Evolutionary conservation across 2,329 filamentous ascomycete species (phyloP), one percentile per base, ranked within the genome.

Genomic region (Shiraia sp.): DNA sequence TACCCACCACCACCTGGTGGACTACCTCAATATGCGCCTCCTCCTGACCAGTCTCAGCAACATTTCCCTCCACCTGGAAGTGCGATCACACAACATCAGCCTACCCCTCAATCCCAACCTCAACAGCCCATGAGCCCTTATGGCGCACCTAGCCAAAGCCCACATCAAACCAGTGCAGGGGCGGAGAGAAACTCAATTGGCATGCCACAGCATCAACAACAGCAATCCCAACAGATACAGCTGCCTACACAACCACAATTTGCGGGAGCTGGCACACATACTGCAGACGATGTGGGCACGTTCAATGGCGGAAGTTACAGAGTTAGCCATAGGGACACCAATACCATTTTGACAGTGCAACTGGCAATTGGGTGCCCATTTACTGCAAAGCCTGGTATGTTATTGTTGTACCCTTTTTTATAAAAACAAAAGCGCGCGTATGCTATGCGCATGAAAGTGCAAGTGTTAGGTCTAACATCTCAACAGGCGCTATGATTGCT

Each of bases 261-360:
- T 16, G 40, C 44, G 16, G 69, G 70, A n/a, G 69, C 72, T 10
- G n/a, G 22, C 14, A 33, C 72, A 23, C 16, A 28, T 5, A 79
- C 80, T 1, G 76, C 82, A 22, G 93, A 97, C 68, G 91, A 96
- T 56, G 82, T 95, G 2, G 93, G 93, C n/a, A 93, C 87, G 0
- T 99, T 97, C 76, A 97, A 97, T 65, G 93, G 93, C 12, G 93
- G 93, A 10, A 92, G 88, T 63, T 99, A 92, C 67, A 81, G 93
- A 30, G 90, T 97, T 64, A 93, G 88, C 61, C 93, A 99, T 65
- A 80, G 93, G 15, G 90, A 96, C 68, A 86, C 83, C 44, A 99
- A 97, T 68, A 90, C 88, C 1, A 86, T 96, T 53, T 71, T 96
- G 48, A 97, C 91, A 0, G 72, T 96, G 15, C 92, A 96, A 68